phyloP scores from a whole-genome alignment of 208 protist genomes.

The Strigomonas oncopelti region DNA sequence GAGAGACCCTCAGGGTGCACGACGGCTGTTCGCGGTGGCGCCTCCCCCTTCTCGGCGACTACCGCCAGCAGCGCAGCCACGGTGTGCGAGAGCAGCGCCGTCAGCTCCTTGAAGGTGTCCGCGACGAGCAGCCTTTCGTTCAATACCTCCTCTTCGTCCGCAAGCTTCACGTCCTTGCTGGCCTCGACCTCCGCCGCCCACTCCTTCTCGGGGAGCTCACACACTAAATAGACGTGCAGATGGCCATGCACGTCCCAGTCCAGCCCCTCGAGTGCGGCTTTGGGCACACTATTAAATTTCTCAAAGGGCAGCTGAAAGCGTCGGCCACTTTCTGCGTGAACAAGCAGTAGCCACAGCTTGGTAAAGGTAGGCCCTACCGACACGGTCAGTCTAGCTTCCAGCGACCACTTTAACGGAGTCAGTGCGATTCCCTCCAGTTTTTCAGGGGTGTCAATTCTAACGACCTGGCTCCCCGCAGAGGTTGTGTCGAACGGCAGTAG shows the following conservation, averaged over 20 bases:
- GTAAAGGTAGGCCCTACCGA: neutral
- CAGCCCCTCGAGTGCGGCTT: neutral
- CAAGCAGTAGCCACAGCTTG: neutral
- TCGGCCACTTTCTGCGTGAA: neutral
- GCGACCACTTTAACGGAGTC: neutral
- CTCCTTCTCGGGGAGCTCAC: neutral
- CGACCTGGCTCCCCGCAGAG: neutral
- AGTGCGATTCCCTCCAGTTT: neutral
- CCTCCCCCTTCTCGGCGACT: neutral
- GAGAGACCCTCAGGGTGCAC: slow-evolving; percentile 46
- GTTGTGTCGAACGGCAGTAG: neutral
- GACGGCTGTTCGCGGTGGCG: slow-evolving; percentile 27
- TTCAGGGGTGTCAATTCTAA: neutral
- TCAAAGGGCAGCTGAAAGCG: neutral
- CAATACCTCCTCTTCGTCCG: neutral
- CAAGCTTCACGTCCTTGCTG: neutral
- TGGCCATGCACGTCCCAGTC: neutral
- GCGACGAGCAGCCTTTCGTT: slow-evolving; percentile 50
- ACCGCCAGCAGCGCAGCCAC: slow-evolving; percentile 20
- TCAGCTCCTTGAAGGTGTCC: slow-evolving; percentile 31
- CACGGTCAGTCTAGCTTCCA: neutral
- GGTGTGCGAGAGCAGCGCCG: slow-evolving; percentile 23
- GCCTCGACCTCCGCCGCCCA: neutral
- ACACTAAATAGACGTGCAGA: neutral
- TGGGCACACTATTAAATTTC: neutral